Base-by-base conservation (phyloP, 129 eudicot genomes). In the Calendula officinalis region DNA sequence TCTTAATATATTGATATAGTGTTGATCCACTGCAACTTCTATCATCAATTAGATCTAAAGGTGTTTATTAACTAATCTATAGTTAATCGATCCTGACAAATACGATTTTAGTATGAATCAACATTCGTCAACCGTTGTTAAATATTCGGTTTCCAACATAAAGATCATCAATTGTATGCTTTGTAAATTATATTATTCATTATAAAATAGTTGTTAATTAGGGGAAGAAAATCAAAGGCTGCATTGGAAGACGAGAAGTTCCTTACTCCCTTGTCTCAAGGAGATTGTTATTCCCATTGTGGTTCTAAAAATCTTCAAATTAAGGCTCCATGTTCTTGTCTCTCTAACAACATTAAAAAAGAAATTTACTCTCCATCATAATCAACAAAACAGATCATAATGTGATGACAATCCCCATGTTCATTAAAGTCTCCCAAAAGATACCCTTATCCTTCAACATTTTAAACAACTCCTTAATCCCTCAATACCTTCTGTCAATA, bases 191-290 rank as follows among this genome's bases (percentile, higher is more conserved):
- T 22, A 6, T 8, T 9, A 8, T 6, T 8, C 6, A 45, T 32
- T 43, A 54, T 63, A 39, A 8, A 15, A 45, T 12, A 13, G 48
- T 46, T 54, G 34, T 41, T 64, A 64, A 36, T 17, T 64, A 54
- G 9, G 33, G 50, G 33, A 39, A 50, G 57, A 64, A 77, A 73
- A 59, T 69, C 53, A 75, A 51, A 48, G 61, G 55, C 69, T 71
- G 80, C 79, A 69, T 82, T 5, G 92, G 68, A 66, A 81, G 74
- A 69, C 62, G 87, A 17, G 85, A 66, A 79, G 57, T 82, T 79
- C 76, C 80, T 64, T 81, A 78, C 63, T 73, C 74, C 87, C 88
- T 65, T 82, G 87, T 82, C 76, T 79, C 71, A 67, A 69, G 88
- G 92, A 82, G 85, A 82, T 76, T 78, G 78, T 73, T 73, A 73